Conservation (phyloP, 306 rosid genomes). For the Vigna nakashimae region DNA sequence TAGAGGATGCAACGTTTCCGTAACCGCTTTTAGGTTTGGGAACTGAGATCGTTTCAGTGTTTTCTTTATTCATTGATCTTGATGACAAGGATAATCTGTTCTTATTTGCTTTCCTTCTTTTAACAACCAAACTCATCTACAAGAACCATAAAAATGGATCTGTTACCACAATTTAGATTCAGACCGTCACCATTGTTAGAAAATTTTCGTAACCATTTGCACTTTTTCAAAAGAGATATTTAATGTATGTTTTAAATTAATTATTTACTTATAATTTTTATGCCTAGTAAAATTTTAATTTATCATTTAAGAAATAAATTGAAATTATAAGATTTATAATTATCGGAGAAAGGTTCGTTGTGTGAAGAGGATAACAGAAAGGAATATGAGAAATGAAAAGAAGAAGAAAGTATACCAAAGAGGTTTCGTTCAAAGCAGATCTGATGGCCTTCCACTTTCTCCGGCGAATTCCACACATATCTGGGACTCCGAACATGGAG, state of each 20-base stretch:
- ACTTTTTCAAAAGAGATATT: too few relatives aligned
- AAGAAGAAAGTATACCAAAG: slow-evolving; percentile 31
- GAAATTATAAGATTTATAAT: too few relatives aligned
- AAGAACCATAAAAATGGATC: neutral
- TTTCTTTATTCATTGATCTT: neutral
- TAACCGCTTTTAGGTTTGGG: neutral
- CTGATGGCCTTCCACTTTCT: slow-evolving; percentile 21
- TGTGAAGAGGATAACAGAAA: too few relatives aligned
- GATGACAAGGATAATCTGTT: neutral
- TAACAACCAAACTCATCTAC: slow-evolving; percentile 34
- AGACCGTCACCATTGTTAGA: too few relatives aligned
- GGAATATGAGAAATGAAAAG: too few relatives aligned
- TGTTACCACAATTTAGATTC: too few relatives aligned
- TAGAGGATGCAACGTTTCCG: neutral
- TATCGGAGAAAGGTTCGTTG: too few relatives aligned
- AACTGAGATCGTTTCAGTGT: neutral
- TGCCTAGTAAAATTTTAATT: too few relatives aligned
- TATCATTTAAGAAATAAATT: neutral
- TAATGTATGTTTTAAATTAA: too few relatives aligned
- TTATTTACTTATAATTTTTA: too few relatives aligned
- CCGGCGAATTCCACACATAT: neutral
- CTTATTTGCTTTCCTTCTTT: slow-evolving; percentile 15
- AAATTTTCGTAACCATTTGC: too few relatives aligned
- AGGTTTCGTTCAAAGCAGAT: neutral
- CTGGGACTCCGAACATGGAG: neutral